A percentile compares a stretch with the other conserved stretches of the same genome.
Conservation (phyloP, 148 eudicot species). For the Pharnaceum exiguum region DNA sequence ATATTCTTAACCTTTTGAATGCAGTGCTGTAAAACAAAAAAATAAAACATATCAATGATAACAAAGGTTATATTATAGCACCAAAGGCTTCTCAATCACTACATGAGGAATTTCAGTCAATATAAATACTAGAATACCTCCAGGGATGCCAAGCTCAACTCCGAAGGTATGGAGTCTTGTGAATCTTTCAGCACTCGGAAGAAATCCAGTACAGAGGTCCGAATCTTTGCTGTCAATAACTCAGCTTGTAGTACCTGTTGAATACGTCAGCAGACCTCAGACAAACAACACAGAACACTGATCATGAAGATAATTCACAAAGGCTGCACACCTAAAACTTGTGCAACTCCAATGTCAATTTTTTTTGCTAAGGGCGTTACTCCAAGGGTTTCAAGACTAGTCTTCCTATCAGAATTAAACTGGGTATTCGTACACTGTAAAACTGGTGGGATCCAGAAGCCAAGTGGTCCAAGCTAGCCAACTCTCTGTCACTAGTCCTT, state of each 20-base stretch:
- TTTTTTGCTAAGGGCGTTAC: too few species aligned
- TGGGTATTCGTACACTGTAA: too few species aligned
- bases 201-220: conserved; percentile 43
- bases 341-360: too few species aligned
- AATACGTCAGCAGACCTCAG: conserved; percentile 29
- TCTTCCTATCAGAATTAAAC: too few species aligned
- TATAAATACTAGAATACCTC: conserved; percentile 46
- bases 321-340: background rate
- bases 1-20: conserved; percentile 52
- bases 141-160: conserved; percentile 54
- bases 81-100: background rate
- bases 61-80: background rate
- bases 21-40: conserved; percentile 35
- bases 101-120: background rate
- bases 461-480: too few species aligned
- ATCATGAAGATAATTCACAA: background rate
- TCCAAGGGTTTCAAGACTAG: too few species aligned
- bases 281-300: too few species aligned
- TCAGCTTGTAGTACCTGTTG: conserved; percentile 78
- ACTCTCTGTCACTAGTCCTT: too few species aligned
- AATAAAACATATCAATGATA: background rate
- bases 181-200: conserved; percentile 61
- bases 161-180: conserved; percentile 40
- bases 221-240: conserved; percentile 42
- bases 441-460: too few species aligned